A percentile compares a stretch with the other conserved stretches of the same genome.
These are phyloP conservation scores for Xylariaceae sp. DNA, from an alignment of 2,329 filamentous ascomycete species.

Conservation along the genomic window DNA sequence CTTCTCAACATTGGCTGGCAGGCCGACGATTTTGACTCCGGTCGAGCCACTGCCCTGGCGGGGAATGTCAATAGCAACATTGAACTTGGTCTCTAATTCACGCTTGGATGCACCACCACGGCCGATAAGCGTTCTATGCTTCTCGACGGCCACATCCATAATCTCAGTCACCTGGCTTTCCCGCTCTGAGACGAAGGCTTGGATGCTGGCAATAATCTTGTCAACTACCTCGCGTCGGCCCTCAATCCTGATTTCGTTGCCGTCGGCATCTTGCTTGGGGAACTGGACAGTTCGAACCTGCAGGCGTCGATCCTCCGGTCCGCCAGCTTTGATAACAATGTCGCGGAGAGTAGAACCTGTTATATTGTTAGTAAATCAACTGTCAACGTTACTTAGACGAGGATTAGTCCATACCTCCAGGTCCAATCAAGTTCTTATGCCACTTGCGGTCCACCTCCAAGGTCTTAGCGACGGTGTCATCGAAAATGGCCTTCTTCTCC, in stretches of 20 bases:
- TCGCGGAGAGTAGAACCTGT: conserved; percentile 79
- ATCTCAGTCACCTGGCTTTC: conserved; percentile 75
- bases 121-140: conserved; percentile 87
- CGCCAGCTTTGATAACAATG: conserved; percentile 82
- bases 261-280: conserved; percentile 79
- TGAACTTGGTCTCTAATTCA: conserved; percentile 79
- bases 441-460: conserved; percentile 92
- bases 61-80: conserved; percentile 82
- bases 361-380: conserved; percentile 35
- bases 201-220: conserved; percentile 77
- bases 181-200: conserved; percentile 74
- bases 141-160: conserved; percentile 79
- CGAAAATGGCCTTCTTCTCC: conserved; percentile 80
- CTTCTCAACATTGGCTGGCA: conserved; percentile 70
- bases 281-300: conserved; percentile 90
- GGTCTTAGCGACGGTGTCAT: conserved; percentile 79
- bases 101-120: conserved; percentile 84
- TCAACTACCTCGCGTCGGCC: conserved; percentile 79
- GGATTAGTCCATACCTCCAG: conserved; percentile 61
- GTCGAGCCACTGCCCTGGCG: conserved; percentile 80
- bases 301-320: conserved; percentile 77
- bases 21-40: conserved; percentile 79
- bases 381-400: background rate
- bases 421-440: conserved; percentile 83
- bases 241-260: conserved; percentile 81